Conservation (phyloP, 2,329 filamentous ascomycete species). For the Aspergillus thermomutatus region DNA sequence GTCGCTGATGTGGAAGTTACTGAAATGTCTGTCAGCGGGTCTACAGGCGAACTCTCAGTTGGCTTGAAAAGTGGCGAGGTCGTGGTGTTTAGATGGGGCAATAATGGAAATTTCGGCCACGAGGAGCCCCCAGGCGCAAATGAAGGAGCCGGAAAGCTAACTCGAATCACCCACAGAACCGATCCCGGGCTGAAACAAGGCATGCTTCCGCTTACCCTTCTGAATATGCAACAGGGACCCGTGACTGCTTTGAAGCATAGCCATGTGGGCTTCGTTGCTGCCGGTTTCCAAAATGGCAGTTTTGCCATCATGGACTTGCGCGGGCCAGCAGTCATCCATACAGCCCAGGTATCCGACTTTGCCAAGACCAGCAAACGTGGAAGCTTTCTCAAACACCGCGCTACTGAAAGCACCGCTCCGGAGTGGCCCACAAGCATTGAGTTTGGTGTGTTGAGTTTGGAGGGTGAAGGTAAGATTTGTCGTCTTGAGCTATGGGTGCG, state of each 20-base stretch:
- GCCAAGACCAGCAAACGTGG: constrained; percentile 71
- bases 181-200: constrained; percentile 76
- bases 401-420: constrained; percentile 45
- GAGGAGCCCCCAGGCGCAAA: constrained; percentile 54
- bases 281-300: constrained; percentile 78
- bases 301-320: constrained; percentile 82
- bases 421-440: constrained; percentile 82
- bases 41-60: constrained; percentile 78
- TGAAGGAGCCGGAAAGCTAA: constrained; percentile 66
- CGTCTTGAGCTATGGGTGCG: background rate
- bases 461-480: constrained; percentile 65
- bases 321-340: constrained; percentile 80
- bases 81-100: constrained; percentile 82
- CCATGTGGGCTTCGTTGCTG: constrained; percentile 88
- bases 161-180: constrained; percentile 68
- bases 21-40: constrained; percentile 74
- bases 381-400: constrained; percentile 62
- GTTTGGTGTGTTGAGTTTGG: constrained; percentile 89
- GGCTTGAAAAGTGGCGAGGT: constrained; percentile 82
- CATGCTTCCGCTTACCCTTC: constrained; percentile 72
- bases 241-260: constrained; percentile 78
- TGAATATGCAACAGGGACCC: constrained; percentile 78
- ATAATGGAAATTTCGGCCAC: constrained; percentile 68
- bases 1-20: constrained; percentile 73
- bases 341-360: constrained; percentile 68